A percentile compares a stretch with the other conserved stretches of the same genome.
These are phyloP conservation scores for Eucalyptus curtisii DNA, from an alignment of 345 rosid genomes.

Conservation along the genomic window DNA sequence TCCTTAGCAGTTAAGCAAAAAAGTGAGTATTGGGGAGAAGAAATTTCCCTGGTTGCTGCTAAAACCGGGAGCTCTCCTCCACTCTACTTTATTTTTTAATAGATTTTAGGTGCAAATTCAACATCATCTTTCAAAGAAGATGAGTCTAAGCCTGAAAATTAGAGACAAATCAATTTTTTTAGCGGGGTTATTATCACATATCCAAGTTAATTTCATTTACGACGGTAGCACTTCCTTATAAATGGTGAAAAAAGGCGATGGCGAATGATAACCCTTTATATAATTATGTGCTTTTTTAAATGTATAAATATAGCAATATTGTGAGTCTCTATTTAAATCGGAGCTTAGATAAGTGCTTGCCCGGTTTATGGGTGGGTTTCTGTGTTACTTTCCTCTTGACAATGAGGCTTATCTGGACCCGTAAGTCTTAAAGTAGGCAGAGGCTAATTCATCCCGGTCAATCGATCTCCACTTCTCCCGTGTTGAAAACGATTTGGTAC, in stretches of 20 bases:
- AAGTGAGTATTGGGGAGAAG: background rate
- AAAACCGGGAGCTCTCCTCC: background rate
- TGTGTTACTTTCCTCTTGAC: fast-evolving
- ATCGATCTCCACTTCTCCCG: background rate
- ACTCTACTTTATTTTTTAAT: background rate
- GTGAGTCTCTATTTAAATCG: background rate
- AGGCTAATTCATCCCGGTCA: fast-evolving
- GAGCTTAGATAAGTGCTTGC: background rate
- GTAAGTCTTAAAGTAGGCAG: background rate
- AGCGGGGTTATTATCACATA: background rate
- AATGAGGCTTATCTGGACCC: background rate
- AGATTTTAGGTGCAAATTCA: background rate
- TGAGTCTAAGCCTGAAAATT: background rate
- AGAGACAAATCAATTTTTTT: background rate
- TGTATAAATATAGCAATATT: background rate
- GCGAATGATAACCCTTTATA: background rate
- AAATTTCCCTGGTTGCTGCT: background rate
- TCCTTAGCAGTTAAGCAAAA: background rate
- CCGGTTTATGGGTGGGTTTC: background rate
- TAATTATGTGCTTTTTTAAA: background rate
- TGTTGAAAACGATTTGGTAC: background rate
- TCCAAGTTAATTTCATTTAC: background rate
- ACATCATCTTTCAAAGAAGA: background rate
- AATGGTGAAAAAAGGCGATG: background rate
- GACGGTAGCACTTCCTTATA: background rate